phyloP scores from a whole-genome alignment of 768 basidiomycete species.

The Podaxis rugospora region DNA sequence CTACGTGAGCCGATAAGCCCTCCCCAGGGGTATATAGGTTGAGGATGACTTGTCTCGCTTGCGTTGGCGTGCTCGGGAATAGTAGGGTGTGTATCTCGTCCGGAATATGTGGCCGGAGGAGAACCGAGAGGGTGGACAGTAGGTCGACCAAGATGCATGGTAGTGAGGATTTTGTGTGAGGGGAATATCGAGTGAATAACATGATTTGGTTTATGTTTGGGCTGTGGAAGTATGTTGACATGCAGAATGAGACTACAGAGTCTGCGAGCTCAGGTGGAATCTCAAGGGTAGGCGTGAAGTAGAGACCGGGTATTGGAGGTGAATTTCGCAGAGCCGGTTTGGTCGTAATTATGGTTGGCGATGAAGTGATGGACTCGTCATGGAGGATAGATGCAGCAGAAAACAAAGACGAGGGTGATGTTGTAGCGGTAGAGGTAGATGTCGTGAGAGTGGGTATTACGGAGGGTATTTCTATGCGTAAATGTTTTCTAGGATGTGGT shows the following conservation, averaged over 20 bases:
- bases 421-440: neutral
- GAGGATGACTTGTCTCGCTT: constrained; percentile 80
- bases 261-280: constrained; percentile 51
- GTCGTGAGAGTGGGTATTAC: neutral
- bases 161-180: constrained; percentile 25
- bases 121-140: constrained; percentile 41
- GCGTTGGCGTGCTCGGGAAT: constrained; percentile 46
- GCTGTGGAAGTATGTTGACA: constrained; percentile 49
- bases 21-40: constrained; percentile 88
- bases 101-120: constrained; percentile 50
- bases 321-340: constrained; percentile 17
- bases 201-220: constrained; percentile 72
- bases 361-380: neutral
- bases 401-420: constrained; percentile 12
- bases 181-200: constrained; percentile 63
- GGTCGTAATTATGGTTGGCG: neutral
- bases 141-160: constrained; percentile 54
- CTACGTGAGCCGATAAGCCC: constrained; percentile 87
- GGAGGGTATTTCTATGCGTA: constrained; percentile 14
- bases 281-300: constrained; percentile 47
- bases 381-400: constrained; percentile 10
- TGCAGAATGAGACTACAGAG: constrained; percentile 45
- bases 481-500: constrained; percentile 9
- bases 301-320: constrained; percentile 64
- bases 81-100: constrained; percentile 46